Percentiles rank a stretch among this genome's conserved stretches.
These are phyloP conservation scores for Penicillium subrubescens DNA, from an alignment of 495 filamentous ascomycete species.

Conservation along the genomic window DNA sequence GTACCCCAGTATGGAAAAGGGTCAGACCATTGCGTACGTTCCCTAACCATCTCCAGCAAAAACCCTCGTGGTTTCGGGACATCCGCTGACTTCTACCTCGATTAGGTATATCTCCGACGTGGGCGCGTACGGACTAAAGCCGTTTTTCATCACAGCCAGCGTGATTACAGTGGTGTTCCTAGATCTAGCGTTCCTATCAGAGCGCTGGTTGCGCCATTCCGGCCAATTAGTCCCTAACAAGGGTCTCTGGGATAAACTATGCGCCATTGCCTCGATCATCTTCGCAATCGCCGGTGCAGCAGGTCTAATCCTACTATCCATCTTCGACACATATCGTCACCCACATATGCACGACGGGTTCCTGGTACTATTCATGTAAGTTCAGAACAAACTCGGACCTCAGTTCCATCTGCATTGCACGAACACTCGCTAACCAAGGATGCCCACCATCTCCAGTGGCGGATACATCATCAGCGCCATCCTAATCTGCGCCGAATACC, in stretches of 20 bases:
- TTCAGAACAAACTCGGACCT: slow-evolving; percentile 2
- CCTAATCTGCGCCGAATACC: slow-evolving; percentile 86
- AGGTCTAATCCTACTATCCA: slow-evolving; percentile 77
- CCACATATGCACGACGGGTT: slow-evolving; percentile 71
- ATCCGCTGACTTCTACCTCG: not conserved
- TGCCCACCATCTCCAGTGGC: slow-evolving; percentile 25
- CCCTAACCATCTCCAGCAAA: not conserved
- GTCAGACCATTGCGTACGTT: slow-evolving; percentile 73
- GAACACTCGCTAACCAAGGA: slow-evolving; percentile 7
- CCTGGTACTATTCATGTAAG: slow-evolving; percentile 79
- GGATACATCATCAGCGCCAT: slow-evolving; percentile 76
- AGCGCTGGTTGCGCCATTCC: slow-evolving; percentile 79
- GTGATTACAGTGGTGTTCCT: slow-evolving; percentile 80
- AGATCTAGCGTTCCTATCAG: slow-evolving; percentile 76
- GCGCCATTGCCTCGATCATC: slow-evolving; percentile 68
- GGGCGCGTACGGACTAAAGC: slow-evolving; percentile 73
- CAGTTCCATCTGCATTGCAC: not conserved
- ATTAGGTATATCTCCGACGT: slow-evolving; percentile 72
- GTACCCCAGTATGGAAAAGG: slow-evolving; percentile 66
- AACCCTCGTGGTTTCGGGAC: not conserved
- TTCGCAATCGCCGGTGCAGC: slow-evolving; percentile 74
- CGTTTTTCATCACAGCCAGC: slow-evolving; percentile 83
- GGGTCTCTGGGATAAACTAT: slow-evolving; percentile 64
- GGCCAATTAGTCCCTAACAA: slow-evolving; percentile 74
- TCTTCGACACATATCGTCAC: slow-evolving; percentile 79